Percentiles rank a stretch among this genome's conserved stretches.
Conservation (phyloP, 805 yeast genomes). For the Candida krabiensis region DNA sequence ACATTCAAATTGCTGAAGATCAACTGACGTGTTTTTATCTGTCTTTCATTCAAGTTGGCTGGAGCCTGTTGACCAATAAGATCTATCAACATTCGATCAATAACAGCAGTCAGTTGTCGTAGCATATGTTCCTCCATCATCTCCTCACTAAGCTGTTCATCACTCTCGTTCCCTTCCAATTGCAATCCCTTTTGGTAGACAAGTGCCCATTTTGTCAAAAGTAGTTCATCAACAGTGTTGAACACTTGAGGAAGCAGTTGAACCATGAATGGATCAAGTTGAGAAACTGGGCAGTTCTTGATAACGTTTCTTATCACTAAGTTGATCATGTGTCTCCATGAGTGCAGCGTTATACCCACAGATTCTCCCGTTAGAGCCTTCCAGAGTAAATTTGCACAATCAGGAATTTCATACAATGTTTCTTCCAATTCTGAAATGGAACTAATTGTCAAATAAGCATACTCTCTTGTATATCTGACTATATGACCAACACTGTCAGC, state of each 20-base stretch:
- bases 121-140: slow-evolving; percentile 97
- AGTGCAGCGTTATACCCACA: slow-evolving; percentile 87
- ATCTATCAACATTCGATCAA: slow-evolving; percentile 83
- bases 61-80: slow-evolving; percentile 75
- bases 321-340: slow-evolving; percentile 96
- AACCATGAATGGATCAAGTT: slow-evolving; percentile 66
- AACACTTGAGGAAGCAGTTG: slow-evolving; percentile 79
- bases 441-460: slow-evolving; percentile 86
- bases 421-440: slow-evolving; percentile 89
- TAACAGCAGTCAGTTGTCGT: slow-evolving; percentile 90
- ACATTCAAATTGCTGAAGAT: slow-evolving; percentile 64
- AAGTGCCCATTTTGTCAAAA: slow-evolving; percentile 74
- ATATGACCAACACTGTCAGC: slow-evolving; percentile 98
- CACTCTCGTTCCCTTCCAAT: slow-evolving; percentile 56
- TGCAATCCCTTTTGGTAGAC: slow-evolving; percentile 60
- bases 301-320: slow-evolving; percentile 83
- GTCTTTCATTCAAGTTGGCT: slow-evolving; percentile 50
- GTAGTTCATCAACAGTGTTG: slow-evolving; percentile 67
- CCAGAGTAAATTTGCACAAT: slow-evolving; percentile 74
- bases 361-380: slow-evolving; percentile 82
- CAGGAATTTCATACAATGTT: slow-evolving; percentile 83
- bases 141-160: slow-evolving; percentile 88
- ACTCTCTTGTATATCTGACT: slow-evolving; percentile 92
- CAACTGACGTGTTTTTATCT: slow-evolving; percentile 62
- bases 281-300: slow-evolving; percentile 80